Conservation (phyloP, 163 green algal species). For the Scenedesmus sp. region DNA sequence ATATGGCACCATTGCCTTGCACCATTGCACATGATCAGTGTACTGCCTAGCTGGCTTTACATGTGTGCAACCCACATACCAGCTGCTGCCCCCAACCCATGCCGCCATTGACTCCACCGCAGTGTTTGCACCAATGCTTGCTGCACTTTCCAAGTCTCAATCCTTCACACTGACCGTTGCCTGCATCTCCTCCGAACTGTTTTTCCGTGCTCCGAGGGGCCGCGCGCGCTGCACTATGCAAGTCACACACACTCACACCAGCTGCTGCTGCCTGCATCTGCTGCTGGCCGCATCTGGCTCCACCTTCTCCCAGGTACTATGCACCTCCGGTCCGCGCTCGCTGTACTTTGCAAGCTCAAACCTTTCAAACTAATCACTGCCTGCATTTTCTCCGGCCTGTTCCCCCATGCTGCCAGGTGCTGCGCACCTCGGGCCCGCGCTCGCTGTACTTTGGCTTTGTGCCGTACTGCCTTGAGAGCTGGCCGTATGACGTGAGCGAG, state of each 20-base stretch:
- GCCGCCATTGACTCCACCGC: too few relatives aligned
- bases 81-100: neutral
- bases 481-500: slow-evolving; percentile 49
- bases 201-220: neutral
- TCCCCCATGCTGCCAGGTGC: neutral
- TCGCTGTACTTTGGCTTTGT: slow-evolving; percentile 41
- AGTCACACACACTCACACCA: neutral
- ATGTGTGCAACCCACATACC: neutral
- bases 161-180: neutral
- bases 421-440: slow-evolving; percentile 31
- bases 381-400: neutral
- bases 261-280: neutral
- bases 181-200: neutral
- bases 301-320: neutral
- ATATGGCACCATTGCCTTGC: neutral
- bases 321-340: neutral
- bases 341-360: slow-evolving; percentile 6
- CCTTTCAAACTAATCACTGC: neutral
- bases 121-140: too few relatives aligned
- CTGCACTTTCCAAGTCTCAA: too few relatives aligned
- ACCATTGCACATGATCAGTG: neutral
- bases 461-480: slow-evolving; percentile 44
- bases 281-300: neutral
- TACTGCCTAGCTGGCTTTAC: neutral
- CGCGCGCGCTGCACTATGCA: slow-evolving; percentile 6